phyloP scores from a whole-genome alignment of 208 protist genomes.

The Novymonas esmeraldas region DNA sequence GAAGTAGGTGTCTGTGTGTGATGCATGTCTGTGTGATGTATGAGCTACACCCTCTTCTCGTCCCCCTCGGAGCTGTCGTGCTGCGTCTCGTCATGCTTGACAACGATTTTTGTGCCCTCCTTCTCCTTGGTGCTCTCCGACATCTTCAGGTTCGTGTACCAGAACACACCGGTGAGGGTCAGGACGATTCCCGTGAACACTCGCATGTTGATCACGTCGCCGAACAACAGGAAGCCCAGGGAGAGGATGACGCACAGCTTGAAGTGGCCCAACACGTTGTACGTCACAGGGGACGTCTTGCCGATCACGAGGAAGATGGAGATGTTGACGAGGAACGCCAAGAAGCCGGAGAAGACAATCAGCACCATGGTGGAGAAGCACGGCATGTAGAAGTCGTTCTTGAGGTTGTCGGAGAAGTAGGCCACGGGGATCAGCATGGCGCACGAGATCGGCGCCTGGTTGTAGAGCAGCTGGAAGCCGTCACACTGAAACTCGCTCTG shows the following conservation, averaged over 20 bases:
- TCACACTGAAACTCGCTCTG: constrained; percentile 82
- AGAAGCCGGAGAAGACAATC: constrained; percentile 56
- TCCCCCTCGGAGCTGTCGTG: background rate
- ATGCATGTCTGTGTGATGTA: too few relatives aligned
- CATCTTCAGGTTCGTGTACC: constrained; percentile 79
- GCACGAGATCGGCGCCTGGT: constrained; percentile 84
- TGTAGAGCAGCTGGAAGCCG: constrained; percentile 86
- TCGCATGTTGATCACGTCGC: constrained; percentile 29
- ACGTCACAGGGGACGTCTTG: constrained; percentile 86
- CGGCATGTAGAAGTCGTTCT: constrained; percentile 24
- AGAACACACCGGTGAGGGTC: constrained; percentile 70
- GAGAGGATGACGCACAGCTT: constrained; percentile 84
- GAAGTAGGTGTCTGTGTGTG: too few relatives aligned
- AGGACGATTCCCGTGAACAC: constrained; percentile 54
- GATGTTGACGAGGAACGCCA: constrained; percentile 89
- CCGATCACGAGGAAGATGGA: constrained; percentile 91
- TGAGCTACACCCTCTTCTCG: constrained; percentile 1
- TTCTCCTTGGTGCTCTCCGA: constrained; percentile 25
- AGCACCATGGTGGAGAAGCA: constrained; percentile 29
- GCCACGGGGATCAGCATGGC: constrained; percentile 63
- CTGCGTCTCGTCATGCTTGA: constrained; percentile 10
- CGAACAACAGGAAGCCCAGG: constrained; percentile 75
- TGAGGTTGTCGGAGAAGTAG: constrained; percentile 52
- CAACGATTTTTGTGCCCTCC: constrained; percentile 7
- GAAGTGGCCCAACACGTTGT: constrained; percentile 89